Evolutionary conservation across 1,284 basidiomycete genomes (phyloP).

Genomic region (Lentinula novae-zelandiae): DNA sequence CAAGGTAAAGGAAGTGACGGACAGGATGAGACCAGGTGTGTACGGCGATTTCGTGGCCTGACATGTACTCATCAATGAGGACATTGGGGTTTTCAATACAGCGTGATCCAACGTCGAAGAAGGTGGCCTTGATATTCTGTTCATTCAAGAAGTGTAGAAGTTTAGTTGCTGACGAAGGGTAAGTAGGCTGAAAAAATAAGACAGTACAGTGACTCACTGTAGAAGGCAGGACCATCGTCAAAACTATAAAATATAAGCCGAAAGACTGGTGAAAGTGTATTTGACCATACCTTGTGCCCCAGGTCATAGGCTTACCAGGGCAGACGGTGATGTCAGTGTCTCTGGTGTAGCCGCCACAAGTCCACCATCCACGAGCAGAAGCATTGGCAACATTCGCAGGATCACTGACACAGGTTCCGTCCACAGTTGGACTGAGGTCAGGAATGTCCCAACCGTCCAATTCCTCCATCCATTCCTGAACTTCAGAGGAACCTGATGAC

Average conservation of each 20-base stretch:
- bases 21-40: slow-evolving; percentile 79
- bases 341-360: slow-evolving; percentile 82
- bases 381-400: slow-evolving; percentile 57
- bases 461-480: slow-evolving; percentile 73
- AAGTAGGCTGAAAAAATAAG: slow-evolving; percentile 33
- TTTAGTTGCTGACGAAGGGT: slow-evolving; percentile 34
- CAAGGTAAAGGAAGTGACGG: slow-evolving; percentile 15
- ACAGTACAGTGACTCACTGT: slow-evolving; percentile 49
- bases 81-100: slow-evolving; percentile 78
- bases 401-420: slow-evolving; percentile 65
- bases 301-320: slow-evolving; percentile 69
- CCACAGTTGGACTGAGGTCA: slow-evolving; percentile 49
- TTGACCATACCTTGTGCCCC: slow-evolving; percentile 63
- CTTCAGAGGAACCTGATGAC: slow-evolving; percentile 52
- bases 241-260: slow-evolving; percentile 40
- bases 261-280: background rate
- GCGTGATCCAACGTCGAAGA: slow-evolving; percentile 92
- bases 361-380: slow-evolving; percentile 74
- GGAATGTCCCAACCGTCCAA: slow-evolving; percentile 73
- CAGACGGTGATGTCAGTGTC: slow-evolving; percentile 58
- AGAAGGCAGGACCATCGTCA: slow-evolving; percentile 82
- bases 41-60: slow-evolving; percentile 76
- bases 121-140: slow-evolving; percentile 74
- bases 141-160: slow-evolving; percentile 68
- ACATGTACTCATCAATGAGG: slow-evolving; percentile 82